Evolutionary conservation across 495 filamentous ascomycete species (phyloP).

Genomic region (Penicillium crystallinum): DNA sequence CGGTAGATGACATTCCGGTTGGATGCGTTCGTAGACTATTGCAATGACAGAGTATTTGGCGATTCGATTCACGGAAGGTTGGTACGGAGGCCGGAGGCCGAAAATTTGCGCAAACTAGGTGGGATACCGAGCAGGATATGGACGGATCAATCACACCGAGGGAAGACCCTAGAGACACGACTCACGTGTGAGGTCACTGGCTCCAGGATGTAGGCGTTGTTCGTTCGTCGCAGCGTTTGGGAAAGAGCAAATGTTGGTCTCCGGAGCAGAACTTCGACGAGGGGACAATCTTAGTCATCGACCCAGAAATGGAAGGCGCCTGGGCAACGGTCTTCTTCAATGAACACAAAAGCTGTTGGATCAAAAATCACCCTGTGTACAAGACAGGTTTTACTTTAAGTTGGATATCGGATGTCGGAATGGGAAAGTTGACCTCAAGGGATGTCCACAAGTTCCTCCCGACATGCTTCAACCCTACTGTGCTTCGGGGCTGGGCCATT

Average conservation of each 20-base stretch:
- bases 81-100: constrained; percentile 6
- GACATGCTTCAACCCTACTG: not conserved
- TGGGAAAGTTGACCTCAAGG: not conserved
- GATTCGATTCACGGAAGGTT: not conserved
- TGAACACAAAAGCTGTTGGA: too few relatives aligned
- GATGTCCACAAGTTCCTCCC: not conserved
- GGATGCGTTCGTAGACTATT: not conserved
- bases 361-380: too few relatives aligned
- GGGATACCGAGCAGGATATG: constrained; percentile 9
- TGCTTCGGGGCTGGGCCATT: not conserved
- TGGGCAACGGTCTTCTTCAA: not conserved
- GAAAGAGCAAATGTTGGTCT: not conserved
- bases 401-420: too few relatives aligned
- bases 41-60: not conserved
- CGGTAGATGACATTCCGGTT: constrained; percentile 36
- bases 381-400: too few relatives aligned
- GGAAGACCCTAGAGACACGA: constrained; percentile 19
- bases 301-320: not conserved
- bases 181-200: constrained; percentile 17
- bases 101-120: constrained; percentile 20
- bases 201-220: constrained; percentile 5
- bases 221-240: constrained; percentile 2
- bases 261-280: constrained; percentile 8
- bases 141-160: constrained; percentile 17
- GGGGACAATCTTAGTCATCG: constrained; percentile 5